Percentiles rank a stretch among this genome's conserved stretches.
These are phyloP conservation scores for Boeremia exigua DNA, from an alignment of 2,329 filamentous ascomycete genomes.

Conservation along the genomic window DNA sequence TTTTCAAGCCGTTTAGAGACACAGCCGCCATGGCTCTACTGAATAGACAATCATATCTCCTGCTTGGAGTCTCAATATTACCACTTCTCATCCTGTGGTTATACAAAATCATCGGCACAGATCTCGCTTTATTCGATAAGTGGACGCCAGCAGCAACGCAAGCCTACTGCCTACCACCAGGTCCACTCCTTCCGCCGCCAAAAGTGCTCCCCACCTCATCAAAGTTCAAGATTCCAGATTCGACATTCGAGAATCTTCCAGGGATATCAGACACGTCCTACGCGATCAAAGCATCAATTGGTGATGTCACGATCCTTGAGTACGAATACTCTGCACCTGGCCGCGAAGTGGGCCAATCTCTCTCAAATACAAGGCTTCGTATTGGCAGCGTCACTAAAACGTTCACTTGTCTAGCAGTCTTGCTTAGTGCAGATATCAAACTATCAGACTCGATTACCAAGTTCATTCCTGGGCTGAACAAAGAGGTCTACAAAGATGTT, in stretches of 20 bases:
- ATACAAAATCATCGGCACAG: background rate
- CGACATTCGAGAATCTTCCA: slow-evolving; percentile 3
- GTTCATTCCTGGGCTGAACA: slow-evolving; percentile 28
- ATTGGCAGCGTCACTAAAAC: slow-evolving; percentile 36
- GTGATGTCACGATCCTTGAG: slow-evolving; percentile 21
- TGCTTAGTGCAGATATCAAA: slow-evolving; percentile 28
- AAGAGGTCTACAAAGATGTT: slow-evolving; percentile 25
- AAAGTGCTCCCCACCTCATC: slow-evolving; percentile 4
- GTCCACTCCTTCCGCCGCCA: slow-evolving; percentile 29
- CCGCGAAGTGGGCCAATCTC: slow-evolving; percentile 17
- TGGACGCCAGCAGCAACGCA: background rate
- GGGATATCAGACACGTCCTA: slow-evolving; percentile 27
- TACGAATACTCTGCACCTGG: slow-evolving; percentile 23
- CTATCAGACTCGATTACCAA: slow-evolving; percentile 33
- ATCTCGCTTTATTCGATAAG: background rate
- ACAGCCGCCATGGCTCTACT: slow-evolving; percentile 6
- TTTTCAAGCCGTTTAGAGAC: background rate
- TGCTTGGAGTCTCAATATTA: background rate
- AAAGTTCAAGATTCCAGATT: slow-evolving; percentile 9
- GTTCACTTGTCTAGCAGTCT: slow-evolving; percentile 34
- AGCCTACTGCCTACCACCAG: slow-evolving; percentile 32
- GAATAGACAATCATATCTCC: background rate
- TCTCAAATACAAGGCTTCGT: slow-evolving; percentile 26
- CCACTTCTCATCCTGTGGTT: slow-evolving; percentile 8
- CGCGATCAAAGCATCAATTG: slow-evolving; percentile 33